Evolutionary conservation across 768 basidiomycete species (phyloP), one percentile per base, ranked within the genome.

Genomic region (Gloeopeniophorella convolvens): DNA sequence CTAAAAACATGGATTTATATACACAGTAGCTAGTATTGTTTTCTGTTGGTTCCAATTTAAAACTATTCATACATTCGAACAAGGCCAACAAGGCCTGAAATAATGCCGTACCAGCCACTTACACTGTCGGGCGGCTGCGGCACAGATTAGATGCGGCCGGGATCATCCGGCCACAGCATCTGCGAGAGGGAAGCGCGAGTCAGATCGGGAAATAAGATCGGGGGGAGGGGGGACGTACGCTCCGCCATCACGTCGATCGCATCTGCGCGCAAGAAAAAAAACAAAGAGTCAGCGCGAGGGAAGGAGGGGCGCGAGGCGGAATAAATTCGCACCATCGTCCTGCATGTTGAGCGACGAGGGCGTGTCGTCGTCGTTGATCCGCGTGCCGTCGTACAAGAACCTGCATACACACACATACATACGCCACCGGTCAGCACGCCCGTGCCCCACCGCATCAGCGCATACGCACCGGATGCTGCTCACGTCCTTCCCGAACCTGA

Each of bases 181-280:
- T 53, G 46, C 18, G 26, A 42, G 26, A 10, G 32, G 31, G 27
- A 20, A 47, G 27, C 3, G 30, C 48, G 45, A 35, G 20, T 35
- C 2, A 5, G 30, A 12, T 26, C n/a, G 20, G 31, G 13, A 7
- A 43, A 54, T 27, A 57, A 49, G 46, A 60, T n/a, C 44, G 24
- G 43, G 33, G 21, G 35, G 28, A 51, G 45, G 42, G 26, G 39
- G 11, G n/a, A 77, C 83, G 57, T 72, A 94, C 91, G 92, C 72
- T 95, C 91, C 52, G 95, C 87, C 85, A 93, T 89, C 55, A 94
- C 93, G 75, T 97, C 93, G 68, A 97, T 92, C 6, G 90, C 82
- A 65, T 97, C 93, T 83, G 60, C 20, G 43, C 10, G 49, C 26
- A 50, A 45, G n/a, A n/a, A n/a, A n/a, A 21, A 46, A 37, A 28